Conservation (phyloP, 2,329 filamentous ascomycete genomes). For the Xylariaceae sp. region DNA sequence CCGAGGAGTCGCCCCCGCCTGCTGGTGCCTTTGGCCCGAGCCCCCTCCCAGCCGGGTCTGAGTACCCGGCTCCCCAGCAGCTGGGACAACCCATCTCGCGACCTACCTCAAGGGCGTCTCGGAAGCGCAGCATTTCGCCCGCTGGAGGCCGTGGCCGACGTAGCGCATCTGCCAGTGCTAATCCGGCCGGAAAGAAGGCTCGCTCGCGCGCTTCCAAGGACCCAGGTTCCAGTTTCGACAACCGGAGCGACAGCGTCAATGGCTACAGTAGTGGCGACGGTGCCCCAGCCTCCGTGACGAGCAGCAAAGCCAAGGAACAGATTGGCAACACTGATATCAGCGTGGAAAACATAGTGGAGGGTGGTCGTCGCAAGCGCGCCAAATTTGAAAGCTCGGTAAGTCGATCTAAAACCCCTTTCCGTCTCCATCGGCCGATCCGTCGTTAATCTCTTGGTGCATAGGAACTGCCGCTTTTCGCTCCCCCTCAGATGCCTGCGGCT, state of each 20-base stretch:
- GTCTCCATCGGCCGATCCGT: too few relatives aligned
- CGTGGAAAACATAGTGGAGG: constrained; percentile 95
- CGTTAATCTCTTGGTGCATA: too few relatives aligned
- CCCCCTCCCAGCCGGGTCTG: constrained; percentile 41
- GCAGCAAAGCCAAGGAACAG: constrained; percentile 73
- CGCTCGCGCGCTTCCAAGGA: constrained; percentile 65
- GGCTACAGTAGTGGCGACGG: constrained; percentile 86
- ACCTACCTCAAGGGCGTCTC: constrained; percentile 62
- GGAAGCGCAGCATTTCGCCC: constrained; percentile 73
- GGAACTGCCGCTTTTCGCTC: constrained; percentile 93
- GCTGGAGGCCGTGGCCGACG: constrained; percentile 61
- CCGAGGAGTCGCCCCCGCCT: constrained; percentile 48
- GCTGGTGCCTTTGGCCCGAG: constrained; percentile 43
- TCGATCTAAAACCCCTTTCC: constrained; percentile 16
- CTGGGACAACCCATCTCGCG: constrained; percentile 54
- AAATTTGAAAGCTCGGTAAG: constrained; percentile 97
- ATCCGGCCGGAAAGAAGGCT: constrained; percentile 51
- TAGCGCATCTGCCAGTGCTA: constrained; percentile 62
- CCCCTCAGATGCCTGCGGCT: constrained; percentile 84
- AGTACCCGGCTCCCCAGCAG: constrained; percentile 41
- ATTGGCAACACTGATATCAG: constrained; percentile 95
- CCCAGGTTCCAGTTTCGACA: constrained; percentile 53
- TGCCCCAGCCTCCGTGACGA: constrained; percentile 67
- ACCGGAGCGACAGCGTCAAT: constrained; percentile 56
- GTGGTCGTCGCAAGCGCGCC: constrained; percentile 86